A percentile compares a stretch with the other conserved stretches of the same genome.
phyloP scores from a whole-genome alignment of 192 early-diverging fungal species.

The Thamnidium elegans region DNA sequence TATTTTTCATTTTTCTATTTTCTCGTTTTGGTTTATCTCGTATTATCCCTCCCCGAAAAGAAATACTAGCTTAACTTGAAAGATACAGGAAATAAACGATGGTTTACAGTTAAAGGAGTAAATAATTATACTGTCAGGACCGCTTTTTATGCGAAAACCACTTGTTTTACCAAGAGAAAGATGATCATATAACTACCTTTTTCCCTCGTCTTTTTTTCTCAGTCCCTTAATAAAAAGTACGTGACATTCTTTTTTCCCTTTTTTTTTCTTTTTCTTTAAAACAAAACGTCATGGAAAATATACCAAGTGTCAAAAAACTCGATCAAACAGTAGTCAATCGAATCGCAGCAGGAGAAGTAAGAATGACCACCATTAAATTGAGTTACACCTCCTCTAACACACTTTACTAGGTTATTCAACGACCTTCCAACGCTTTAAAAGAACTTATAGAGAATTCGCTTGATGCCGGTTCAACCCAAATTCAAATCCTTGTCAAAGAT shows the following conservation, averaged over 20 bases:
- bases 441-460: slow-evolving; percentile 96
- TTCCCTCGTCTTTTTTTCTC: too few relatives aligned
- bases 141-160: too few relatives aligned
- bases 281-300: not conserved
- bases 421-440: slow-evolving; percentile 94
- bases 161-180: too few relatives aligned
- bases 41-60: too few relatives aligned
- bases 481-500: slow-evolving; percentile 81
- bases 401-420: slow-evolving; percentile 78
- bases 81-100: too few relatives aligned
- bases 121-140: too few relatives aligned
- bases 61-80: too few relatives aligned
- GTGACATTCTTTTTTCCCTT: not conserved
- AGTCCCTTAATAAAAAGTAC: too few relatives aligned
- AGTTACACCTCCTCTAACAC: not conserved
- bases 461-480: slow-evolving; percentile 87
- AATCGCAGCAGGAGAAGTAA: slow-evolving; percentile 95
- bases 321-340: slow-evolving; percentile 88
- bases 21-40: too few relatives aligned
- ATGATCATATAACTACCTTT: too few relatives aligned
- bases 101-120: too few relatives aligned
- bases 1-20: too few relatives aligned
- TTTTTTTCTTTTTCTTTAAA: not conserved
- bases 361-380: slow-evolving; percentile 3
- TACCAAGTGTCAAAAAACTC: slow-evolving; percentile 68